Evolutionary conservation across 768 basidiomycete species (phyloP).

Genomic region (Russula vinacea): DNA sequence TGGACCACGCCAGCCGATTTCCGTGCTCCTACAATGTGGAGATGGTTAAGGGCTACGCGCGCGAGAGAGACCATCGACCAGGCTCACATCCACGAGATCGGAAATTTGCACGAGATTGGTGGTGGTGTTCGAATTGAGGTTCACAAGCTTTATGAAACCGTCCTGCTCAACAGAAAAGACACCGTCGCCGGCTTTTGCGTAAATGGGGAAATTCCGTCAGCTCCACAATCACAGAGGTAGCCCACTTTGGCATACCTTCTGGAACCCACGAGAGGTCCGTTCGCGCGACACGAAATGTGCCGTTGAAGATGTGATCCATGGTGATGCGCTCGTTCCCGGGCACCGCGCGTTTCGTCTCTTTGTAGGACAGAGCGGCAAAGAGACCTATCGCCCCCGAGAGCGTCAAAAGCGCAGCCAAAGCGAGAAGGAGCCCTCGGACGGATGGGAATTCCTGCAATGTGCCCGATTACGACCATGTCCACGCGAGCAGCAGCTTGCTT

Average conservation of each 20-base stretch:
- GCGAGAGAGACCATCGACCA: conserved; percentile 6
- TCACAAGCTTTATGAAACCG: conserved; percentile 72
- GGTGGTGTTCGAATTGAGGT: conserved; percentile 73
- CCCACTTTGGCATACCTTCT: conserved; percentile 61
- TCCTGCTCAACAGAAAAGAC: conserved; percentile 69
- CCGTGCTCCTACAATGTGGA: conserved; percentile 50
- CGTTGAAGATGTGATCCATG: conserved; percentile 91
- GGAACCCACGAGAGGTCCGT: conserved; percentile 77
- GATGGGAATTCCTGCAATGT: conserved; percentile 47
- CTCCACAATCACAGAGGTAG: conserved; percentile 13
- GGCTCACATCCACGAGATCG: conserved; percentile 65
- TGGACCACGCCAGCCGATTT: conserved; percentile 45
- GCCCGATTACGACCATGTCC: conserved; percentile 11
- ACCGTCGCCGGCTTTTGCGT: conserved; percentile 81
- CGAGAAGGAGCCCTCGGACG: conserved; percentile 58
- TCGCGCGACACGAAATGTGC: conserved; percentile 61
- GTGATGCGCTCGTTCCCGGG: conserved; percentile 65
- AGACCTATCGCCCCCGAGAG: conserved; percentile 70
- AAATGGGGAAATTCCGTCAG: conserved; percentile 11
- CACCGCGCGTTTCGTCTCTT: conserved; percentile 49
- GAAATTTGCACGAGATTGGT: conserved; percentile 52
- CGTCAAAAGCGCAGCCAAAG: conserved; percentile 56
- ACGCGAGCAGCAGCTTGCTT: conserved; percentile 2
- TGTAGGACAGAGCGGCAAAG: conserved; percentile 73
- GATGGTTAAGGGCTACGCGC: conserved; percentile 19